Base-by-base conservation (phyloP, 2,329 filamentous ascomycete species). In the Microcyclosporella mali region DNA sequence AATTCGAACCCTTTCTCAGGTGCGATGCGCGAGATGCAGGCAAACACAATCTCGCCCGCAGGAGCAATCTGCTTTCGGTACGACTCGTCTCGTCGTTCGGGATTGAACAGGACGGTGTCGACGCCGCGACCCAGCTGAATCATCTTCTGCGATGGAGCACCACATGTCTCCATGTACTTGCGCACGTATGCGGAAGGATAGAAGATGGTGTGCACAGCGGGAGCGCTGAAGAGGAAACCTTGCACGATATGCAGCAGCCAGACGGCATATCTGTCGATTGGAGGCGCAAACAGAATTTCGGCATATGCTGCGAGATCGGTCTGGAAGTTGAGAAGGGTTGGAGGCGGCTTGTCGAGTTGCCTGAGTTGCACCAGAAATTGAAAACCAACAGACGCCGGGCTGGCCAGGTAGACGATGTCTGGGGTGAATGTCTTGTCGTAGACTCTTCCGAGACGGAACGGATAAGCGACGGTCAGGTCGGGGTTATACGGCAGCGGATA, bases 1-100 rank as follows among this genome's bases (percentile, higher is more conserved):
- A 85, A 85, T 34, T 78, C 76, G 54, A 84, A 85, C 0, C 82
- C 81, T 57, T 85, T 86, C 58, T 85, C 82, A 1, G 79, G 79
- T 0, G 82, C 81, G 17, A 85, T 68, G 21, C 82, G 74, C 3
- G 79, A 81, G 8, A 85, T 80, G 27, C 76, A 83, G 40, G 82
- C 70, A 18, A 85, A 72, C 34, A 85, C 75, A 47, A 81, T 68
- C 59, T 85, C 79, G 30, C 75, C 77, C 38, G 77, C 71, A 0
- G 79, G 79, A 0, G 79, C 79, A 18, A 84, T 69, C 38, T 71
- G 53, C 7, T 60, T 65, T 12, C 80, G 71, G 44, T 81, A 70
- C 3, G 64, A 59, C 4, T 75, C 68, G 50, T 70, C 77, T 35
- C 75, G 67, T 40, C 69, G 70, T 0, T 48, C 56, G 0, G 81